A percentile compares a stretch with the other conserved stretches of the same genome.
These are phyloP conservation scores for Pleoardoris graminearum DNA, from an alignment of 2,329 filamentous ascomycete genomes.

Conservation along the genomic window DNA sequence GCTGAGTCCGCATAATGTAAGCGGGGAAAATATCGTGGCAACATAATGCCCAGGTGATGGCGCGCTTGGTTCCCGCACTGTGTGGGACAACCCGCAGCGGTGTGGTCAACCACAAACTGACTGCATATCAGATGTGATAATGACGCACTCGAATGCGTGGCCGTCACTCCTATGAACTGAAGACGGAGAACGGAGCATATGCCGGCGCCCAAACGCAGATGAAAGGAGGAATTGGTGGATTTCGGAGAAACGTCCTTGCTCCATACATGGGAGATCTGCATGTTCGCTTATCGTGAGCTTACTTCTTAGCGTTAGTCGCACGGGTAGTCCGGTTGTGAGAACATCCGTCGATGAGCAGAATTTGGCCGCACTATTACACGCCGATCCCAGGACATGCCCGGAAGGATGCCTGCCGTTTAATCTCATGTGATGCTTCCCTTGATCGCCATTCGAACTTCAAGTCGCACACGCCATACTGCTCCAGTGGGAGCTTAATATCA, in stretches of 20 bases:
- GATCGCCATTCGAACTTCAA: too few relatives aligned
- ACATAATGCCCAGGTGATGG: background rate
- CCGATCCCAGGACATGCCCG: too few relatives aligned
- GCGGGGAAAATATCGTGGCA: background rate
- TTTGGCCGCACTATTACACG: too few relatives aligned
- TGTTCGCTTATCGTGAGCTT: background rate
- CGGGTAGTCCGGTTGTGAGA: too few relatives aligned
- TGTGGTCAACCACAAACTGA: background rate
- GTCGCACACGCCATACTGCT: too few relatives aligned
- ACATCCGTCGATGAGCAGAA: too few relatives aligned
- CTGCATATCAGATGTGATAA: background rate
- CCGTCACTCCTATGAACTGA: background rate
- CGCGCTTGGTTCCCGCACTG: conserved; percentile 1
- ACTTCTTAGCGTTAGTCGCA: background rate
- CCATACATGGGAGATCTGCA: background rate
- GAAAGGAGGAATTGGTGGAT: background rate
- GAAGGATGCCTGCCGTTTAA: too few relatives aligned
- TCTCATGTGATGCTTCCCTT: too few relatives aligned
- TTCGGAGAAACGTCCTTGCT: background rate
- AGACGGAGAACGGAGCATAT: background rate
- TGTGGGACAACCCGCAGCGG: background rate
- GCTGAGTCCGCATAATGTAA: background rate
- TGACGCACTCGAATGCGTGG: background rate
- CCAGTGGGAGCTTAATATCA: too few relatives aligned
- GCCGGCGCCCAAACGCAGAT: background rate